Conservation (phyloP, 1,284 basidiomycete genomes). For the Lentinula novae-zelandiae region DNA sequence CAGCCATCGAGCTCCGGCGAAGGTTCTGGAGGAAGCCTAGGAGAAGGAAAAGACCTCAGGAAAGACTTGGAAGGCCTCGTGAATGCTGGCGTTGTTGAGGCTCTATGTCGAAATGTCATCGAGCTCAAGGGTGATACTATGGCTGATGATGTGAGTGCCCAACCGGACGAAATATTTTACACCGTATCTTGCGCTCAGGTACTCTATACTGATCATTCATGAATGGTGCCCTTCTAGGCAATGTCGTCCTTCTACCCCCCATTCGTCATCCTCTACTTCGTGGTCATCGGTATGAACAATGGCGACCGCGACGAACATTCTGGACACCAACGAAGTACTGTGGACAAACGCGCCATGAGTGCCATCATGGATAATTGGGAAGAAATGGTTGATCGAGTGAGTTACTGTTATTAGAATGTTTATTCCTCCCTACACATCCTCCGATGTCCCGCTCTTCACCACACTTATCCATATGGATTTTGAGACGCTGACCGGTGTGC, state of each 20-base stretch:
- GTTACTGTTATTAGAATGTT: neutral
- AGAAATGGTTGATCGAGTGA: neutral
- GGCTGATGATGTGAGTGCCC: neutral
- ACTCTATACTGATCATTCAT: too few relatives aligned
- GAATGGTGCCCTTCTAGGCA: neutral
- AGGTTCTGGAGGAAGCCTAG: neutral
- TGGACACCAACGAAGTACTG: neutral
- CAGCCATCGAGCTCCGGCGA: neutral
- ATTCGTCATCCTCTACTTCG: constrained; percentile 5
- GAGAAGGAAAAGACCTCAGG: neutral
- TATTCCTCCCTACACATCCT: too few relatives aligned
- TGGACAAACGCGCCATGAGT: neutral
- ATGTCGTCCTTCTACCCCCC: constrained; percentile 3
- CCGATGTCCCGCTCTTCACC: too few relatives aligned
- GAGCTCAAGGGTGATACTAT: constrained; percentile 1
- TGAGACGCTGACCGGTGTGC: neutral
- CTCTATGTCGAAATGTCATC: constrained; percentile 4
- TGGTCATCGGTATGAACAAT: neutral
- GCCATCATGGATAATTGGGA: constrained; percentile 1
- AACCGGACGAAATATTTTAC: neutral
- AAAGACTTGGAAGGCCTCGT: neutral
- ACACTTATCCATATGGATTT: neutral
- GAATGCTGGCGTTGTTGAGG: constrained; percentile 1
- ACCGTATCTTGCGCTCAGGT: neutral
- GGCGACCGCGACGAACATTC: neutral